These are phyloP conservation scores for Glarea lozoyensis DNA, from an alignment of 495 filamentous ascomycete species.

Conservation along the genomic window DNA sequence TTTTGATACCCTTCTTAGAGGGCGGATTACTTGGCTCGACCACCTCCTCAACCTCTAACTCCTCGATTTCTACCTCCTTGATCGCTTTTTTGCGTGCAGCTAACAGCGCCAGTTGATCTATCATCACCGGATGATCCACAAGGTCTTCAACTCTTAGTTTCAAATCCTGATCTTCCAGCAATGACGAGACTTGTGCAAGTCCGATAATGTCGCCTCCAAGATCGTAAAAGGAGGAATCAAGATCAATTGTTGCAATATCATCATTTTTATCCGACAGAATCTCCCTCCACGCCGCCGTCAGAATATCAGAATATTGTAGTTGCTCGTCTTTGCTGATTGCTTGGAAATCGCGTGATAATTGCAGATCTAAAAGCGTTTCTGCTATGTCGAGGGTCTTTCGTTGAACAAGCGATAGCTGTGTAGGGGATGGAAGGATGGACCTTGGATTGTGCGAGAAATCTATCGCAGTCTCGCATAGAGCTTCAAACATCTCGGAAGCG, in stretches of 20 bases:
- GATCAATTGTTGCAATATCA: background rate
- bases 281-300: background rate
- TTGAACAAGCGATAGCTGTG: background rate
- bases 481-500: background rate
- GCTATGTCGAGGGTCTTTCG: background rate
- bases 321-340: background rate
- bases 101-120: conserved; percentile 4
- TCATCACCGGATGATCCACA: conserved; percentile 3
- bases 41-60: no score
- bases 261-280: background rate
- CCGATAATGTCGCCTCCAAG: conserved; percentile 3
- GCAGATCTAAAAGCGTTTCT: background rate
- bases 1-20: no score
- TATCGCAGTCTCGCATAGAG: background rate
- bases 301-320: background rate
- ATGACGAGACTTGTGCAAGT: background rate
- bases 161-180: conserved; percentile 1
- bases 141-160: conserved; percentile 4
- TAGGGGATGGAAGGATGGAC: background rate
- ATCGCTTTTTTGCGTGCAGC: background rate
- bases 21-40: no score
- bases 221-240: conserved; percentile 1
- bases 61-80: background rate
- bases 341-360: background rate
- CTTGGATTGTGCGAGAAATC: background rate